Evolutionary conservation across 805 yeast genomes (phyloP).

Genomic region (Candida endomychidarum): DNA sequence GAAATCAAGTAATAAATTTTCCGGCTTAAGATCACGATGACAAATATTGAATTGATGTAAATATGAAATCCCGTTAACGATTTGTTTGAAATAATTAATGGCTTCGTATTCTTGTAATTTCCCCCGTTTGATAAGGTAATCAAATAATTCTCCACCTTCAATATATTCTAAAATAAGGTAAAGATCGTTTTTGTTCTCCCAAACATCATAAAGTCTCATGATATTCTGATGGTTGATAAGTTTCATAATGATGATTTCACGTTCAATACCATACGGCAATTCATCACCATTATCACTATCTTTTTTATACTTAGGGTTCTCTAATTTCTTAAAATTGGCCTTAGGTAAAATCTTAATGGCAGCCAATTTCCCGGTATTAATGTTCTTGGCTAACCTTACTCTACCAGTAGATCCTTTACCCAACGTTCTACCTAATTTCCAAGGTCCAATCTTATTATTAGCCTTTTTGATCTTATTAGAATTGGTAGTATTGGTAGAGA

Average conservation of each 20-base stretch:
- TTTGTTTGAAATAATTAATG: slow-evolving; percentile 82
- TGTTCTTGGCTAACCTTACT: slow-evolving; percentile 87
- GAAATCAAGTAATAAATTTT: slow-evolving; percentile 74
- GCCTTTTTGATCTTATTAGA: slow-evolving; percentile 42
- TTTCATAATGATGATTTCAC: slow-evolving; percentile 86
- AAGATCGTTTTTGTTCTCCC: slow-evolving; percentile 81
- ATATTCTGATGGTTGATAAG: slow-evolving; percentile 75
- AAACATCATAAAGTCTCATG: slow-evolving; percentile 76
- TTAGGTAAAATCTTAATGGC: slow-evolving; percentile 97
- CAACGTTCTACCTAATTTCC: slow-evolving; percentile 92
- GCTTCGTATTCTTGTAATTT: slow-evolving; percentile 89
- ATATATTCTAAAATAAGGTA: slow-evolving; percentile 92
- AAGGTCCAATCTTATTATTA: slow-evolving; percentile 81
- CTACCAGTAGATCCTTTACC: slow-evolving; percentile 98
- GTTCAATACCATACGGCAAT: slow-evolving; percentile 79
- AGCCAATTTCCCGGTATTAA: slow-evolving; percentile 81
- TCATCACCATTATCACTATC: slow-evolving; percentile 23
- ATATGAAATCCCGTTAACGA: slow-evolving; percentile 77
- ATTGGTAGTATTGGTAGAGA: slow-evolving; percentile 43
- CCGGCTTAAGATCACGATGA: slow-evolving; percentile 85
- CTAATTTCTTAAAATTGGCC: slow-evolving; percentile 55
- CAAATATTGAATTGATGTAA: slow-evolving; percentile 86
- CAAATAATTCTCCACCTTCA: slow-evolving; percentile 96
- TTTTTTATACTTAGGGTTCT: slow-evolving; percentile 46
- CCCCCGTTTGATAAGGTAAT: slow-evolving; percentile 85